These are phyloP conservation scores for Mariannaea elegans DNA, from an alignment of 2,329 filamentous ascomycete species.

Conservation along the genomic window DNA sequence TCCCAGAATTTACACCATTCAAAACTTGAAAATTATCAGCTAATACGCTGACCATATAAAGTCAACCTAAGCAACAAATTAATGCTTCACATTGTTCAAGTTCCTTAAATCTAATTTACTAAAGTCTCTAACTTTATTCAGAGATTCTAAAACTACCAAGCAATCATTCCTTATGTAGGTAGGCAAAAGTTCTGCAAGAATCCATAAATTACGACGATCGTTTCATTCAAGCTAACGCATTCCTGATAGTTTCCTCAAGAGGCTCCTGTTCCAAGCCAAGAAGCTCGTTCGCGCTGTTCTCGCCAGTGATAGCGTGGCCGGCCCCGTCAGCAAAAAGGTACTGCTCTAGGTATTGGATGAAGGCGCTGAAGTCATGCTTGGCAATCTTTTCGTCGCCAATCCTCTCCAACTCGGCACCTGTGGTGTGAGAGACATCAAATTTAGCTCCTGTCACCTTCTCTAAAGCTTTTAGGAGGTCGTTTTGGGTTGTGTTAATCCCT, in stretches of 20 bases:
- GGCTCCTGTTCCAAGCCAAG: slow-evolving; percentile 13
- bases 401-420: slow-evolving; percentile 47
- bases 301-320: neutral
- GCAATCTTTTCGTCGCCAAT: slow-evolving; percentile 52
- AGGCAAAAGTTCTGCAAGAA: no score
- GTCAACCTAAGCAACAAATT: no score
- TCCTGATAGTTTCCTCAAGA: slow-evolving; percentile 9
- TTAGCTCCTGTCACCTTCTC: slow-evolving; percentile 62
- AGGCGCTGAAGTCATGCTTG: slow-evolving; percentile 45
- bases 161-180: no score
- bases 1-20: no score
- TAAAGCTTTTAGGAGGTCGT: slow-evolving; percentile 61
- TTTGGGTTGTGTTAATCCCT: slow-evolving; percentile 66
- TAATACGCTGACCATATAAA: no score
- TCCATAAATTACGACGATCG: no score
- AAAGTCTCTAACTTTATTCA: no score
- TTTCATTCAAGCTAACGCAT: slow-evolving; percentile 2
- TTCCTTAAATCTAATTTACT: no score
- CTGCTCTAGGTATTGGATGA: slow-evolving; percentile 11
- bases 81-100: no score
- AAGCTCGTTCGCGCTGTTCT: slow-evolving; percentile 1
- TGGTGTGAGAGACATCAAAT: slow-evolving; percentile 55
- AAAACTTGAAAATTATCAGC: no score
- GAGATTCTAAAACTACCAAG: no score
- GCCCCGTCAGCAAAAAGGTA: slow-evolving; percentile 16